Evolutionary conservation across 1,284 basidiomycete species (phyloP).

Genomic region (Waitea zeae): DNA sequence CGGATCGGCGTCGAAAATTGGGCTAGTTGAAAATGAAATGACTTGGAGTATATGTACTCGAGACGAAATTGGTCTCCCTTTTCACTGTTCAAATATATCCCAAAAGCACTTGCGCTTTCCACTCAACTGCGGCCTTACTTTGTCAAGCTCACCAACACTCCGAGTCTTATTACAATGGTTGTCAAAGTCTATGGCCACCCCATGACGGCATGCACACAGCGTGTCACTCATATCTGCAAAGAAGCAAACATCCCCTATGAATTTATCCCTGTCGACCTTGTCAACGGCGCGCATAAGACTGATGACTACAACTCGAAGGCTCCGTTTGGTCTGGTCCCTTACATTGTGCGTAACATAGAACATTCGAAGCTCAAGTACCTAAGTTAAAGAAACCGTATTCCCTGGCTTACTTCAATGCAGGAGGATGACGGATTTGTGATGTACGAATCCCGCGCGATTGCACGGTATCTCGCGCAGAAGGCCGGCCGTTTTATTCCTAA

Average conservation of each 20-base stretch:
- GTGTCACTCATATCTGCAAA: conserved; percentile 10
- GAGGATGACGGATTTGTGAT: conserved; percentile 27
- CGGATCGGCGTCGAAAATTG: too few species aligned
- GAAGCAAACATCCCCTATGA: conserved; percentile 11
- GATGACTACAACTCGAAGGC: conserved; percentile 26
- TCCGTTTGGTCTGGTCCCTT: conserved; percentile 53
- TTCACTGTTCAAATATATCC: too few species aligned
- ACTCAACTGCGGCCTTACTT: too few species aligned
- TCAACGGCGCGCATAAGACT: conserved; percentile 28
- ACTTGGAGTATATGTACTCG: too few species aligned
- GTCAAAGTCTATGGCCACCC: conserved; percentile 8
- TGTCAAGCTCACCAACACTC: too few species aligned
- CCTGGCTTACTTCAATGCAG: conserved; percentile 6
- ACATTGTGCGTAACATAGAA: conserved; percentile 23
- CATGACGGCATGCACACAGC: conserved; percentile 11
- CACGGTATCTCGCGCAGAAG: conserved; percentile 27
- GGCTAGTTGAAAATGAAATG: too few species aligned
- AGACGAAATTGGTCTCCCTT: too few species aligned
- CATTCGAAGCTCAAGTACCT: background rate
- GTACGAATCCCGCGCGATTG: conserved; percentile 36
- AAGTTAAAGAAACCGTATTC: background rate
- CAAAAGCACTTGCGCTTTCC: too few species aligned
- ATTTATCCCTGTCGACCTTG: conserved; percentile 9
- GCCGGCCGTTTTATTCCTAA: conserved; percentile 11
- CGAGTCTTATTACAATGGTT: too few species aligned